Conservation (phyloP, 2,329 filamentous ascomycete species). For the Alternaria angustiovoidea region DNA sequence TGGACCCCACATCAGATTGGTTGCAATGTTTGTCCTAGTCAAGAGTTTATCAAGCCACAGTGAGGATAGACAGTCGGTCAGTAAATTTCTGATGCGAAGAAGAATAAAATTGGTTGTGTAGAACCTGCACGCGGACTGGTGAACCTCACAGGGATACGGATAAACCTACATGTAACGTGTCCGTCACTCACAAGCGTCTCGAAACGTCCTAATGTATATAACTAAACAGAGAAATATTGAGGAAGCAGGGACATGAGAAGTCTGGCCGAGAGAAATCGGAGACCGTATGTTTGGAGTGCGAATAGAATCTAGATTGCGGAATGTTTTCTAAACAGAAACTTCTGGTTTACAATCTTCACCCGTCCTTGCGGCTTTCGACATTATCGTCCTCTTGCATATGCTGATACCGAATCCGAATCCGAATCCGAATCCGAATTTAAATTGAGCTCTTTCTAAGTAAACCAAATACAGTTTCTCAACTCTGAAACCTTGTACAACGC, state of each 20-base stretch:
- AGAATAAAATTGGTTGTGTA: not conserved
- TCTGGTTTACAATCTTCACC: not conserved
- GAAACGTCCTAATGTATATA: not conserved
- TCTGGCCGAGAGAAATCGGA: not conserved
- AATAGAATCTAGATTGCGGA: not conserved
- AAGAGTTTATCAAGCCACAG: not conserved
- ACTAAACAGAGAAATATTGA: not conserved
- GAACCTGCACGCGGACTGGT: not conserved
- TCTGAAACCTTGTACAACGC: not conserved
- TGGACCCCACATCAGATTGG: not conserved
- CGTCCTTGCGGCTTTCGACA: not conserved
- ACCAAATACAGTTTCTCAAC: not conserved
- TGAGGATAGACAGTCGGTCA: not conserved
- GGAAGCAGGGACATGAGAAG: not conserved
- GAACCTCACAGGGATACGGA: not conserved
- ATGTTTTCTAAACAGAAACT: not conserved
- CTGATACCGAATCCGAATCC: not conserved
- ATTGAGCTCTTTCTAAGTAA: not conserved
- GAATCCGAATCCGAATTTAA: not conserved
- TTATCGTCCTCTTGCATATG: not conserved
- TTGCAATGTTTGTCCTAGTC: not conserved
- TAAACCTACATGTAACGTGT: not conserved
- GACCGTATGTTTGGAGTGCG: not conserved
- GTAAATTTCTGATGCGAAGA: not conserved
- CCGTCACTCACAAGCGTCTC: not conserved